A percentile compares a stretch with the other conserved stretches of the same genome.
These are phyloP conservation scores for Aspergillus kassunensis DNA, from an alignment of 495 filamentous ascomycete species.

Conservation along the genomic window DNA sequence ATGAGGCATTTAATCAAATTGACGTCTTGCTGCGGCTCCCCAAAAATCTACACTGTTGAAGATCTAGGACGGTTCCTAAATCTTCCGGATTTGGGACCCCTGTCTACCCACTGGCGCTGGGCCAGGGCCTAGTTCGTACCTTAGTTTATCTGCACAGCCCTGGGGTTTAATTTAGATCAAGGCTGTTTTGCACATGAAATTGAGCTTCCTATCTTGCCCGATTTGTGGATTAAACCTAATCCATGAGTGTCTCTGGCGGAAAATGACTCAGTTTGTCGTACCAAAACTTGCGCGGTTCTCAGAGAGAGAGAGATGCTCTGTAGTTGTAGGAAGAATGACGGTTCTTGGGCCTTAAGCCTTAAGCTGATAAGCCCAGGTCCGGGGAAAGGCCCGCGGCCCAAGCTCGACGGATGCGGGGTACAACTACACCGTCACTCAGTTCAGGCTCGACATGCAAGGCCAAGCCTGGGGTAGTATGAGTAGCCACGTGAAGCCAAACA, in stretches of 20 bases:
- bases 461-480: too few relatives aligned
- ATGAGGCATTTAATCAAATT: conserved; percentile 17
- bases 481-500: conserved; percentile 3
- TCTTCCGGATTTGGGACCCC: conserved; percentile 20
- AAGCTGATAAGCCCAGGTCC: conserved; percentile 7
- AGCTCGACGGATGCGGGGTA: conserved; percentile 26
- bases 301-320: too few relatives aligned
- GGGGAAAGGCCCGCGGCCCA: conserved; percentile 24
- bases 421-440: too few relatives aligned
- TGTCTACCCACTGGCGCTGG: neutral
- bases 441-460: too few relatives aligned
- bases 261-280: too few relatives aligned
- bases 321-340: too few relatives aligned
- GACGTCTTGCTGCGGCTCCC: neutral
- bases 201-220: conserved; percentile 19
- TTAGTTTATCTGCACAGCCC: conserved; percentile 8
- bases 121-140: conserved; percentile 8
- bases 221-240: conserved; percentile 15
- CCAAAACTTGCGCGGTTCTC: too few relatives aligned
- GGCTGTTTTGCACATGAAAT: conserved; percentile 8
- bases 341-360: neutral
- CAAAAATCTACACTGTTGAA: neutral
- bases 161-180: conserved; percentile 4
- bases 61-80: conserved; percentile 15
- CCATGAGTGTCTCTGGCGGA: too few relatives aligned